phyloP scores from a whole-genome alignment of 2,329 filamentous ascomycete species.

The Aspergillus ochraceoroseus region DNA sequence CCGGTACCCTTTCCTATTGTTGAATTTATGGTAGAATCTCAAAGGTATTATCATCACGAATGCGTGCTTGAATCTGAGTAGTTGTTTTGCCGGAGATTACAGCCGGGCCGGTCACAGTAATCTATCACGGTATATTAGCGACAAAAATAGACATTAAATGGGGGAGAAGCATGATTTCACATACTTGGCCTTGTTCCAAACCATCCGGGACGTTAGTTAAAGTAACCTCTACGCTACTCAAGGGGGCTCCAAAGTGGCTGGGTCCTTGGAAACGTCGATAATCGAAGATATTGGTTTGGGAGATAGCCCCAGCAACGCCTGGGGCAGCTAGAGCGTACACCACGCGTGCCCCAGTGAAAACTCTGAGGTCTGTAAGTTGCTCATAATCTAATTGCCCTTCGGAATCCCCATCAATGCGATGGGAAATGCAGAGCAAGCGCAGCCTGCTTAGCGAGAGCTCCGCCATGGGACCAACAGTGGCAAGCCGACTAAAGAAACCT shows the following conservation, averaged over 20 bases:
- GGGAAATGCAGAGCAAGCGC: constrained; percentile 73
- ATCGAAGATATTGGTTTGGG: constrained; percentile 82
- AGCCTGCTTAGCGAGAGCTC: constrained; percentile 59
- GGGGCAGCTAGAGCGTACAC: constrained; percentile 79
- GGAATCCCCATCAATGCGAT: constrained; percentile 59
- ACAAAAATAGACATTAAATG: constrained; percentile 3
- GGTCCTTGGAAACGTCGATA: constrained; percentile 57
- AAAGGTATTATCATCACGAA: constrained; percentile 69
- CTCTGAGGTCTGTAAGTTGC: constrained; percentile 72
- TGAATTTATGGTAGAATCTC: constrained; percentile 40
- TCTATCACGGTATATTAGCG: constrained; percentile 43
- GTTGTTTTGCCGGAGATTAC: constrained; percentile 64
- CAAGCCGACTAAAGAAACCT: constrained; percentile 52
- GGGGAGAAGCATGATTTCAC: constrained; percentile 21
- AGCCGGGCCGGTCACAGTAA: constrained; percentile 66
- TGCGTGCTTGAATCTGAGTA: constrained; percentile 59
- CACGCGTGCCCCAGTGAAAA: constrained; percentile 73
- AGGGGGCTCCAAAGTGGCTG: constrained; percentile 74
- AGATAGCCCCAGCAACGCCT: constrained; percentile 80
- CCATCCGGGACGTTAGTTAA: constrained; percentile 45
- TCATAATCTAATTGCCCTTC: constrained; percentile 62
- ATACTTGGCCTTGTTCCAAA: constrained; percentile 56
- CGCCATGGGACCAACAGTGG: constrained; percentile 36
- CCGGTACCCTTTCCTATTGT: background rate
- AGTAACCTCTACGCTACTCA: constrained; percentile 74